Conservation (phyloP, 2,329 filamentous ascomycete genomes). For the Aspergillus viridinutans region DNA sequence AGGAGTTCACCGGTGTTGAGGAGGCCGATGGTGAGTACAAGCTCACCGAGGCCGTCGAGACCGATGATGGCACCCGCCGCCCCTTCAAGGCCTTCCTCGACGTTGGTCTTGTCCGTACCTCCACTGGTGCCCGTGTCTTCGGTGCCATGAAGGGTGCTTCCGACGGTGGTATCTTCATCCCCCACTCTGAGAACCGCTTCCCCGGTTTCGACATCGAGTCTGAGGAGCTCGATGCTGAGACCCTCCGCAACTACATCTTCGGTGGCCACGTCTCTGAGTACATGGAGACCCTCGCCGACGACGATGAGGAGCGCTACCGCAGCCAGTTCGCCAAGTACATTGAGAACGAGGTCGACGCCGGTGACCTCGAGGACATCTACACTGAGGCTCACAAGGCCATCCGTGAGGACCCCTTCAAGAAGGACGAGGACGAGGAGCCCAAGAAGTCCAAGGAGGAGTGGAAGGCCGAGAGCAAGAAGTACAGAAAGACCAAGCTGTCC, state of each 20-base stretch:
- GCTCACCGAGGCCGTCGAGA: constrained; percentile 90
- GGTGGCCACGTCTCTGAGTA: constrained; percentile 98
- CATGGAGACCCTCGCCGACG: constrained; percentile 99
- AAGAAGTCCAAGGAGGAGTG: constrained; percentile 98
- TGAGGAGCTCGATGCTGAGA: constrained; percentile 97
- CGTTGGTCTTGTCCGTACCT: constrained; percentile 94
- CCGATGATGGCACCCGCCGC: constrained; percentile 79
- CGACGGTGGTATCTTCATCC: constrained; percentile 93
- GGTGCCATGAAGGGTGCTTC: constrained; percentile 99
- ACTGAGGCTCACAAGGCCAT: constrained; percentile 91
- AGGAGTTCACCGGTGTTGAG: constrained; percentile 92
- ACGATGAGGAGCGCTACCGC: constrained; percentile 99
- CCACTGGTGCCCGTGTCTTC: constrained; percentile 97
- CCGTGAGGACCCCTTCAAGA: constrained; percentile 97
- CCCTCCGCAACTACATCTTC: constrained; percentile 98
- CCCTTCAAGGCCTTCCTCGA: constrained; percentile 99
- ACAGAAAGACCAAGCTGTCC: constrained; percentile 70
- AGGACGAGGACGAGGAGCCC: constrained; percentile 65
- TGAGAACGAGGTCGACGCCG: constrained; percentile 93
- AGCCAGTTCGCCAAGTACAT: constrained; percentile 97
- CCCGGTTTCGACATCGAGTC: constrained; percentile 94
- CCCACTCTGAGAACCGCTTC: constrained; percentile 99
- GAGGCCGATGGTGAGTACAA: constrained; percentile 95
- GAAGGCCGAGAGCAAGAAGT: constrained; percentile 94
- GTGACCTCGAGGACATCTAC: constrained; percentile 96